Percentiles rank a stretch among this genome's conserved stretches.
Evolutionary conservation across 1,139 yeast species (phyloP).

Genomic region (Dujonia santamariae): DNA sequence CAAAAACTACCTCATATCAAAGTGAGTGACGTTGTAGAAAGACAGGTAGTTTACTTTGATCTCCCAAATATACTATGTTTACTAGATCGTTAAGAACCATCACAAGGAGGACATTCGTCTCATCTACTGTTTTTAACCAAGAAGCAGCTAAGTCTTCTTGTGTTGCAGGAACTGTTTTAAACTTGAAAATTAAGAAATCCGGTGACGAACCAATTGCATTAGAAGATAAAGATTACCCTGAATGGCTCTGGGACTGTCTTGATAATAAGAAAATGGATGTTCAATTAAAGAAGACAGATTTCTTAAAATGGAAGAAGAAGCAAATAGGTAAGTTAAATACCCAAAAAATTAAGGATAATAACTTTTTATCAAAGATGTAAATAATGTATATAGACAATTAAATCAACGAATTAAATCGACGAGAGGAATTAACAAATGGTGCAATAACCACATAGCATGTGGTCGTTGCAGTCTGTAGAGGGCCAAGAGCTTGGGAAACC

Average conservation of each 20-base stretch:
- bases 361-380: constrained; percentile 61
- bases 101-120: constrained; percentile 2
- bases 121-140: constrained; percentile 1
- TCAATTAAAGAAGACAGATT: constrained; percentile 53
- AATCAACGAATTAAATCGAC: neutral
- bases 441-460: too few species aligned
- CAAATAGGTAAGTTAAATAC: constrained; percentile 66
- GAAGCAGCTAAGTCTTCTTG: constrained; percentile 37
- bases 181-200: constrained; percentile 70
- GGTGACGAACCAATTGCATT: constrained; percentile 90
- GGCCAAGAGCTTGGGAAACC: too few species aligned
- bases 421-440: too few species aligned
- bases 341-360: constrained; percentile 69
- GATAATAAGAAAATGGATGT: constrained; percentile 57
- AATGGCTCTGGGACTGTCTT: constrained; percentile 90
- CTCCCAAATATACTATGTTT: neutral
- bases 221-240: constrained; percentile 87
- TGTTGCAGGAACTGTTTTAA: constrained; percentile 76
- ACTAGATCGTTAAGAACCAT: neutral
- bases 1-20: too few species aligned
- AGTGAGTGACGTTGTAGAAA: neutral
- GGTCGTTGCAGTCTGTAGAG: too few species aligned
- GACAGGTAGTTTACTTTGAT: neutral
- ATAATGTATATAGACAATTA: neutral
- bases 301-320: constrained; percentile 66